Conservation (phyloP, 805 yeast species). For the Saccharomycopsis babjevae region DNA sequence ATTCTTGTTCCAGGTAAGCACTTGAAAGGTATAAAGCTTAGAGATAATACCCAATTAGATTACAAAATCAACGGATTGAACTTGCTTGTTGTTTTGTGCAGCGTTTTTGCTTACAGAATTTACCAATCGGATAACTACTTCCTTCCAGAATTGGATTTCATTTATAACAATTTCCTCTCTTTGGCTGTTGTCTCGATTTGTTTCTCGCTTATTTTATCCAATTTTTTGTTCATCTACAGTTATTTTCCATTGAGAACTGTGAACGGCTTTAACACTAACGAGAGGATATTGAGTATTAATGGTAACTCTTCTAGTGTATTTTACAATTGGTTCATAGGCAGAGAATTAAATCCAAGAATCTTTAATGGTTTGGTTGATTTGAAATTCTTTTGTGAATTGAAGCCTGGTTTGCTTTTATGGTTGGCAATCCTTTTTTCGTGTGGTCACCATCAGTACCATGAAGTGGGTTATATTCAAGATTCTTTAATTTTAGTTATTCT, state of each 20-base stretch:
- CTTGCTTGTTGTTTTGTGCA: constrained; percentile 31
- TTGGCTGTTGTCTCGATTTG: constrained; percentile 52
- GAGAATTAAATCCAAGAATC: constrained; percentile 87
- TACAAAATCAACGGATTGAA: constrained; percentile 79
- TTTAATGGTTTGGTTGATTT: constrained; percentile 62
- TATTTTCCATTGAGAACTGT: constrained; percentile 44
- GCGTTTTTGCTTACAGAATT: constrained; percentile 42
- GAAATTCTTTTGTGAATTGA: constrained; percentile 83
- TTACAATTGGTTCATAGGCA: constrained; percentile 95
- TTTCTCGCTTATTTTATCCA: constrained; percentile 54
- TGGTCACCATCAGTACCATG: constrained; percentile 63
- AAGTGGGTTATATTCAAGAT: constrained; percentile 39
- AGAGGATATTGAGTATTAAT: constrained; percentile 69
- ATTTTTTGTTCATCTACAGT: constrained; percentile 55
- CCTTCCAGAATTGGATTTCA: constrained; percentile 70
- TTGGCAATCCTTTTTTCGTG: constrained; percentile 65
- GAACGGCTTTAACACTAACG: constrained; percentile 48
- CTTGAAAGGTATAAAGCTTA: constrained; percentile 53
- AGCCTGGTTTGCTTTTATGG: constrained; percentile 93
- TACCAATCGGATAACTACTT: constrained; percentile 36
- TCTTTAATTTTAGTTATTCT: constrained; percentile 60
- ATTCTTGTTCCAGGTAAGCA: constrained; percentile 53
- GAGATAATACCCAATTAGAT: constrained; percentile 62
- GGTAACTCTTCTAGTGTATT: constrained; percentile 72
- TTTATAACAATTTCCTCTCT: constrained; percentile 59